Conservation (phyloP, 2,329 filamentous ascomycete species). For the Fusarium sublunatum region DNA sequence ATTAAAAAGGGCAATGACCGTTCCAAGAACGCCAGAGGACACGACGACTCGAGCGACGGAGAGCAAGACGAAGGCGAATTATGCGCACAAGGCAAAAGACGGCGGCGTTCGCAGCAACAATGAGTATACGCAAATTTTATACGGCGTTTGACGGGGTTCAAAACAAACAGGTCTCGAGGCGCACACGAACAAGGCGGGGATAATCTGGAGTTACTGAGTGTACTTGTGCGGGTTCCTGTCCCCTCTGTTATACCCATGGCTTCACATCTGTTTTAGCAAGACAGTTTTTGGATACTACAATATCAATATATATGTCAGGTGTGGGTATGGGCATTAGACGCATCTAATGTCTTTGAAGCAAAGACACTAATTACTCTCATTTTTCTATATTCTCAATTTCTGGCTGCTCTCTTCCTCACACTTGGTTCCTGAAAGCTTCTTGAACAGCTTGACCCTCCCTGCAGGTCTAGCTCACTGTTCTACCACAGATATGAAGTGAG, state of each 20-base stretch:
- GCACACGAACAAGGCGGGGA: conserved; percentile 27
- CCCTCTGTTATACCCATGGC: conserved; percentile 34
- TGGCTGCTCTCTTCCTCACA: not conserved
- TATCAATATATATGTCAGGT: conserved; percentile 10
- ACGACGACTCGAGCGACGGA: conserved; percentile 60
- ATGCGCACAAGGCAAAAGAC: conserved; percentile 39
- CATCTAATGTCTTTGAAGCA: not conserved
- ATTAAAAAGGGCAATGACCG: conserved; percentile 88
- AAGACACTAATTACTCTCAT: not conserved
- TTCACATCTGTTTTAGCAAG: conserved; percentile 24
- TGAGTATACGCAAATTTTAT: conserved; percentile 14
- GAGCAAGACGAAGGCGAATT: conserved; percentile 51
- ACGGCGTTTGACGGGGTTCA: conserved; percentile 34
- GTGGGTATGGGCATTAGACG: not conserved
- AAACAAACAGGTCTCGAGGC: conserved; percentile 9
- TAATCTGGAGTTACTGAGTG: conserved; percentile 13
- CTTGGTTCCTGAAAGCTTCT: not conserved
- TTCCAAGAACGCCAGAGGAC: conserved; percentile 51
- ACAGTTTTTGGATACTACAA: conserved; percentile 12
- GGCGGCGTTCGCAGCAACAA: conserved; percentile 35
- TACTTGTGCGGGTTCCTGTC: conserved; percentile 2
- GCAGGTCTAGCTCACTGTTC: not conserved
- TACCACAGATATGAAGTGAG: not conserved
- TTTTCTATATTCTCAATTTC: not conserved
- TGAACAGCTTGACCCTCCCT: not conserved